A percentile compares a stretch with the other conserved stretches of the same genome.
phyloP scores from a whole-genome alignment of 2,329 filamentous ascomycete species.

The Fusarium sp. region DNA sequence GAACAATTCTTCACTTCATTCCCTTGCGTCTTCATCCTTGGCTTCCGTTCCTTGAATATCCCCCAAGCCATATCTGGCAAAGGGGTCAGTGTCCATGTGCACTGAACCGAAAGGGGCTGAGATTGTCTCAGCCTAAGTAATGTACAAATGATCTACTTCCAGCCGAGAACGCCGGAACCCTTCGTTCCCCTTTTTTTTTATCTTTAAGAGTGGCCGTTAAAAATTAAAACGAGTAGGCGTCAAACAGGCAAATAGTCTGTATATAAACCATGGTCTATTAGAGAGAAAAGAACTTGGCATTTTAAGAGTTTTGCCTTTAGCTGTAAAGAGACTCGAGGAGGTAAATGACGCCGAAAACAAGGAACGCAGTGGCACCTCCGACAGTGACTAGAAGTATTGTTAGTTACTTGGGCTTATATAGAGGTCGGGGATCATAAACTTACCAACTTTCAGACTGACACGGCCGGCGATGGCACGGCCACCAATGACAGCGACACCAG shows the following conservation, averaged over 20 bases:
- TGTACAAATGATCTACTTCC: constrained; percentile 33
- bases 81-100: constrained; percentile 21
- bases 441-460: constrained; percentile 96
- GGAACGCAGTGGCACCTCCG: constrained; percentile 89
- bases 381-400: constrained; percentile 76
- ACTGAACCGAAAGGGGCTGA: constrained; percentile 17
- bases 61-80: constrained; percentile 10
- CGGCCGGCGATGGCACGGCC: constrained; percentile 91
- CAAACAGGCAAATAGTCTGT: constrained; percentile 32
- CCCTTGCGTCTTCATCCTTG: constrained; percentile 22
- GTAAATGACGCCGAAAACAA: constrained; percentile 93
- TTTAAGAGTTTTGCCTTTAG: constrained; percentile 47
- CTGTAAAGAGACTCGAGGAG: constrained; percentile 80
- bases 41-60: constrained; percentile 3
- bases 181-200: constrained; percentile 12
- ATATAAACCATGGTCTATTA: constrained; percentile 26
- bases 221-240: constrained; percentile 42
- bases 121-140: constrained; percentile 30
- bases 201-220: constrained; percentile 31
- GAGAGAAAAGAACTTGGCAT: constrained; percentile 19
- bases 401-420: constrained; percentile 29
- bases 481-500: constrained; percentile 89
- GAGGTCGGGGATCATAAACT: constrained; percentile 57
- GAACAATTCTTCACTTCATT: background rate
- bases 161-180: constrained; percentile 1